phyloP scores from a whole-genome alignment of 495 filamentous ascomycete genomes.

The Oidiodendron maius region DNA sequence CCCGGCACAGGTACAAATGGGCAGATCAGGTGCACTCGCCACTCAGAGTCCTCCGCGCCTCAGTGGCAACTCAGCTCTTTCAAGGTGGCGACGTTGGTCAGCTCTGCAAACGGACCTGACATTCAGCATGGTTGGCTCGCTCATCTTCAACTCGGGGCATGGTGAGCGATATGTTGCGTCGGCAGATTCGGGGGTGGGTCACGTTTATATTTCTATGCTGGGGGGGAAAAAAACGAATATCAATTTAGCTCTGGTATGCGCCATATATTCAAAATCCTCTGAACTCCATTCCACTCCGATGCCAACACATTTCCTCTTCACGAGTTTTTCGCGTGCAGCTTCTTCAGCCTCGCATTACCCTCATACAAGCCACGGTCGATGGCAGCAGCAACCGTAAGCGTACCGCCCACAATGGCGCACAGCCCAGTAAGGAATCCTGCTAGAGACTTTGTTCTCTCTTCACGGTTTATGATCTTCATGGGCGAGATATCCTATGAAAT shows the following conservation, averaged over 20 bases:
- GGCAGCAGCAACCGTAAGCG: conserved; percentile 90
- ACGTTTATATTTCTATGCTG: too few relatives aligned
- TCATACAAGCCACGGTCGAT: conserved; percentile 90
- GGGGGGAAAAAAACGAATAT: too few relatives aligned
- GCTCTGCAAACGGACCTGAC: too few relatives aligned
- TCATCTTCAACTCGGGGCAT: too few relatives aligned
- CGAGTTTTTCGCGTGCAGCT: conserved; percentile 62
- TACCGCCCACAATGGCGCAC: conserved; percentile 91
- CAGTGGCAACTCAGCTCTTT: too few relatives aligned
- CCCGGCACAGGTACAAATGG: too few relatives aligned
- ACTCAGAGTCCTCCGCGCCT: too few relatives aligned
- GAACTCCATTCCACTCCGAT: conserved; percentile 21
- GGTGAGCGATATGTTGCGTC: too few relatives aligned
- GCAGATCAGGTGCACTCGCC: too few relatives aligned
- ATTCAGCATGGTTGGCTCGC: too few relatives aligned
- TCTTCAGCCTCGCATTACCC: conserved; percentile 75
- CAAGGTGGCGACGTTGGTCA: too few relatives aligned
- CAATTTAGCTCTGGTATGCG: conserved; percentile 1
- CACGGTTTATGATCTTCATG: conserved; percentile 99
- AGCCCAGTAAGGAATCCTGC: conserved; percentile 87
- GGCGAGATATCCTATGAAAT: conserved; percentile 80
- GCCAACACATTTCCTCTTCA: conserved; percentile 15
- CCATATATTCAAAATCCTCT: conserved; percentile 16
- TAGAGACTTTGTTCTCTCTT: conserved; percentile 81
- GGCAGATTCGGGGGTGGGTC: too few relatives aligned